Evolutionary conservation across 352 stramenopile genomes (phyloP), one percentile per base, ranked within the genome.

Genomic region (Pythium coloratum): DNA sequence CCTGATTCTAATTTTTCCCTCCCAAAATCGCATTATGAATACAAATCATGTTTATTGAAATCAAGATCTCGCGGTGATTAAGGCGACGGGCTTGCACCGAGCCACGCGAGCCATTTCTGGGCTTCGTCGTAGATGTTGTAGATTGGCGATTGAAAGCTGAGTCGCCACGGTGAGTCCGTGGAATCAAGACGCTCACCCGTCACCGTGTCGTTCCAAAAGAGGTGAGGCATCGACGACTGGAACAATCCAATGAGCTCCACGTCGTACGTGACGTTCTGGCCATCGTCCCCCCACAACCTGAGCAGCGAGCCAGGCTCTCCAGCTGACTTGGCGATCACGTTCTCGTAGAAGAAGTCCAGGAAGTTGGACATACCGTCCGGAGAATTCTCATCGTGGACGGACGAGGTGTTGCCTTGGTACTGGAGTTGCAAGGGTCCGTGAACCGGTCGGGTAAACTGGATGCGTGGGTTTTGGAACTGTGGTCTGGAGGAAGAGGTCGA

Each of bases 61-160:
- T 24, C 20, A 24, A 24, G 20, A 0, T 24, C 20, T 24, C 20
- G 20, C 20, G 20, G 20, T 24, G 20, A 24, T 24, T 24, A 50
- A 6, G 3, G 26, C 6, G 26, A 20, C 6, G 44, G 44, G n/a
- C 14, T 26, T 10, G 44, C 53, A 12, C 16, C n/a, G 28, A 71
- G 58, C 64, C 64, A 71, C 28, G 53, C 28, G 47, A 71, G 59
- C 54, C 50, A 66, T 12, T 46, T 46, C 13, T 46, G 20, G 53
- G 64, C 60, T 0, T 50, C 50, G 57, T 50, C 50, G 28, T 62
- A 20, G 18, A 71, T 12, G 18, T 16, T 51, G 50, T 66, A 61
- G 32, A 28, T 24, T 24, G 64, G 30, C 24, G 57, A 71, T n/a
- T 40, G 47, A 49, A 71, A 66, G 33, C 30, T 30, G 8, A 71